Evolutionary conservation across 2,329 filamentous ascomycete species (phyloP), one percentile per base, ranked within the genome.

Genomic region (Fusarium pininemorale): DNA sequence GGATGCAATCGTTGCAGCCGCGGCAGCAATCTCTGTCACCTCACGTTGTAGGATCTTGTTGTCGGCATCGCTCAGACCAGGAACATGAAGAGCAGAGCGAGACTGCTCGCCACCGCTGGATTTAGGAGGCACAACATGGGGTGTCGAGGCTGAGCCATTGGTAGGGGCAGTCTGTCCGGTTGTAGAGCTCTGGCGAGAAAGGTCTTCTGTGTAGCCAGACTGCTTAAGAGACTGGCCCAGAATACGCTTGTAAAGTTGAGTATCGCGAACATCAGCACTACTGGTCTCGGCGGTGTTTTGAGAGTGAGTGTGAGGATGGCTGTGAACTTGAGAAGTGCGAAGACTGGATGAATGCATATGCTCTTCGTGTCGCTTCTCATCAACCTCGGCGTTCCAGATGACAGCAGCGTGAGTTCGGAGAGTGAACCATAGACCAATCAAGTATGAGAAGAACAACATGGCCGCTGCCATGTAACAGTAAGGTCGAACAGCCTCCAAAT

Each of bases 401-500:
- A 98, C 93, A 9, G 97, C 95, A 8, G 96, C 96, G 80, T 99
- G 96, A 0, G 96, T 99, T 73, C 96, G 90, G 26, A 99, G 88
- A 2, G 96, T 99, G 83, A 99, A 99, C 88, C 96, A 94, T 20
- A 99, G 87, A 30, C 96, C 96, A 69, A 98, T 96, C 41, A 96
- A 87, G 80, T 99, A 99, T 2, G 95, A 97, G 35, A 98, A 85
- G 84, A 99, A 98, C 20, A 99, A 87, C 79, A 97, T 88, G 8
- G 92, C 84, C 2, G 96, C 94, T 9, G 94, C 93, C 79, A 97
- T 90, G 87, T 95, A 98, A 78, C 94, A 97, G 82, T 97, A 99
- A 3, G 96, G 96, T 51, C 94, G 91, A 14, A 99, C 96, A 7
- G 96, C 96, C 80, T 97, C 91, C 22, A 93, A 87, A 79, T 96